These are phyloP conservation scores for Daldinia sp. DNA, from an alignment of 2,329 filamentous ascomycete species.

Conservation along the genomic window DNA sequence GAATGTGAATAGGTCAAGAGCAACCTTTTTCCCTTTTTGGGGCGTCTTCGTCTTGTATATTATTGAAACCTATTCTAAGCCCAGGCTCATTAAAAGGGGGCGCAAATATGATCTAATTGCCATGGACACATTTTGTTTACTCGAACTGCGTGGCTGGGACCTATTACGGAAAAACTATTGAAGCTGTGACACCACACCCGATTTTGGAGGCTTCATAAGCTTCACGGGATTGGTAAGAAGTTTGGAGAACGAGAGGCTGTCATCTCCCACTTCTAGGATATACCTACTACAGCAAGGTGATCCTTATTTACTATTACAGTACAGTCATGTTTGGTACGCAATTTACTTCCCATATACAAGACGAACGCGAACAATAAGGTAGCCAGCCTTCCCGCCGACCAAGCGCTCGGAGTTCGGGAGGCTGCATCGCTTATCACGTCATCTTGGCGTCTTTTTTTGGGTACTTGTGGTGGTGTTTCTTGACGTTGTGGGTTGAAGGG, in stretches of 20 bases:
- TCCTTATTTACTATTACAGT: not conserved
- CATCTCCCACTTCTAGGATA: conserved; percentile 10
- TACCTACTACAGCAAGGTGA: not conserved
- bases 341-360: not conserved
- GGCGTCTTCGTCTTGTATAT: conserved; percentile 38
- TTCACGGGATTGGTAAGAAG: conserved; percentile 9
- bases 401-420: conserved; percentile 30
- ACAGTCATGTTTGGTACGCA: not conserved
- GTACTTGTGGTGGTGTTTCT: not conserved
- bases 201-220: not conserved
- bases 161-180: conserved; percentile 20
- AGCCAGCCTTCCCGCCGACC: conserved; percentile 7
- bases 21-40: conserved; percentile 17
- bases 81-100: conserved; percentile 25
- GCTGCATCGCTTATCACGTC: conserved; percentile 15
- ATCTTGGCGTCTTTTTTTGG: conserved; percentile 2
- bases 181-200: conserved; percentile 31
- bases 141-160: not conserved
- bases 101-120: conserved; percentile 35
- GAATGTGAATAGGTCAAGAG: conserved; percentile 28
- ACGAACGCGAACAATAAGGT: conserved; percentile 6
- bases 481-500: not conserved
- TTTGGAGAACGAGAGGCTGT: conserved; percentile 6
- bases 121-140: conserved; percentile 11
- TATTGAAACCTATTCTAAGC: conserved; percentile 33